Evolutionary conservation across 1,284 basidiomycete genomes (phyloP).

Genomic region (Neotropicomus parvogracilis): DNA sequence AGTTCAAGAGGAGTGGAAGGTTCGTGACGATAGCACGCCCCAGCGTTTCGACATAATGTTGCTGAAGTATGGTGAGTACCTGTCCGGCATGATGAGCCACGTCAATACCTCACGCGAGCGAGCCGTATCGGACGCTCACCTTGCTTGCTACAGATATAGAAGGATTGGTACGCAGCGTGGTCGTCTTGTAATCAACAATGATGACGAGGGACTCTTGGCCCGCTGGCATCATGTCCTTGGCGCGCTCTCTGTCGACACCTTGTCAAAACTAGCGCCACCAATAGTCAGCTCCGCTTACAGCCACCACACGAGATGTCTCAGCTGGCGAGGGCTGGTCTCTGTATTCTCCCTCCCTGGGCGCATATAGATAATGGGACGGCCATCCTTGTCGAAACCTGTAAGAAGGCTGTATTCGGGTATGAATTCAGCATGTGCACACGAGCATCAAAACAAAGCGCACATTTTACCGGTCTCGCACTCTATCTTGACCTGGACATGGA

Average conservation of each 20-base stretch:
- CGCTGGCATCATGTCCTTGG: constrained; percentile 80
- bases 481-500: constrained; percentile 49
- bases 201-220: constrained; percentile 80
- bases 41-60: constrained; percentile 88
- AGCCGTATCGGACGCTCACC: constrained; percentile 32
- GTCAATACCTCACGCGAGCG: not conserved
- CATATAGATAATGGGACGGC: constrained; percentile 81
- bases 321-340: constrained; percentile 67
- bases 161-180: constrained; percentile 77
- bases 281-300: constrained; percentile 49
- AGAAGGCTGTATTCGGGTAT: constrained; percentile 65
- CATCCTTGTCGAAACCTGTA: constrained; percentile 80
- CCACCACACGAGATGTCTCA: constrained; percentile 80
- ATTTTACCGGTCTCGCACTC: constrained; percentile 86
- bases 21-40: constrained; percentile 85
- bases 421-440: not conserved
- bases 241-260: constrained; percentile 59
- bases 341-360: constrained; percentile 83
- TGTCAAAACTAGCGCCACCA: constrained; percentile 8
- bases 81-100: constrained; percentile 20
- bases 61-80: constrained; percentile 81
- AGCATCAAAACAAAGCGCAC: constrained; percentile 42
- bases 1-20: constrained; percentile 73
- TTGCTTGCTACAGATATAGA: constrained; percentile 76
- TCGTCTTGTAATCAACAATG: constrained; percentile 80